Percentiles rank a stretch among this genome's conserved stretches.
Evolutionary conservation across 2,329 filamentous ascomycete genomes (phyloP).

Genomic region (Pezicula radicicola): DNA sequence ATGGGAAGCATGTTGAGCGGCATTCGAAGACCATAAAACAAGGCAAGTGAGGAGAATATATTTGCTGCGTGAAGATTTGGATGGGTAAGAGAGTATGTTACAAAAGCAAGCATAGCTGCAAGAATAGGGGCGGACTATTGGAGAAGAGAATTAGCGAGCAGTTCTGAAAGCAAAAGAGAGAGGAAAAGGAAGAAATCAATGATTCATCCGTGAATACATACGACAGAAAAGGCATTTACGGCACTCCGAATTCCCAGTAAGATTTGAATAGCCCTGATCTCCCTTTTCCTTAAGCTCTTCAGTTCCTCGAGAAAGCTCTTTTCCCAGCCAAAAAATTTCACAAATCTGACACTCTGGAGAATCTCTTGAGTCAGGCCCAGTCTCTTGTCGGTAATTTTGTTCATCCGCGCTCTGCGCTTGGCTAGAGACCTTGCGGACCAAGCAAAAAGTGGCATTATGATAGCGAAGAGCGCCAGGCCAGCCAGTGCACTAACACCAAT

Average conservation of each 20-base stretch:
- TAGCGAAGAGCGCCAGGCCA: slow-evolving; percentile 57
- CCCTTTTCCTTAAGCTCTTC: slow-evolving; percentile 51
- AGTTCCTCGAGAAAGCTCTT: slow-evolving; percentile 57
- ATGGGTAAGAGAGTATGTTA: slow-evolving; percentile 69
- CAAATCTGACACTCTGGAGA: slow-evolving; percentile 59
- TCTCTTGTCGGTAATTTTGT: slow-evolving; percentile 63
- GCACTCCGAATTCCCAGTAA: slow-evolving; percentile 66
- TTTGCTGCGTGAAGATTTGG: slow-evolving; percentile 70
- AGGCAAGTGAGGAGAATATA: slow-evolving; percentile 87
- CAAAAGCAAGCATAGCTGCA: slow-evolving; percentile 88
- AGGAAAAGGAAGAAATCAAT: neutral
- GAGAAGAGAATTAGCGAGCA: neutral
- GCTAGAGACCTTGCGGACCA: slow-evolving; percentile 54
- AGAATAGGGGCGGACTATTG: slow-evolving; percentile 41
- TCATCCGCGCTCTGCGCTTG: slow-evolving; percentile 53
- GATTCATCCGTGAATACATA: slow-evolving; percentile 3
- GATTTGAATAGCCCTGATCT: slow-evolving; percentile 69
- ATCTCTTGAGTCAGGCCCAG: slow-evolving; percentile 65
- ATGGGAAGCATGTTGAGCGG: slow-evolving; percentile 87
- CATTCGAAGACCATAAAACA: slow-evolving; percentile 89
- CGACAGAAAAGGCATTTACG: slow-evolving; percentile 58
- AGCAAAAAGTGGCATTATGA: slow-evolving; percentile 55
- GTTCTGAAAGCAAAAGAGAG: neutral
- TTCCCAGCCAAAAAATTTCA: slow-evolving; percentile 68
- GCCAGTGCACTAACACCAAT: slow-evolving; percentile 61